phyloP scores from a whole-genome alignment of 78 protist species.

The Dictyostelium brefeldianum region DNA sequence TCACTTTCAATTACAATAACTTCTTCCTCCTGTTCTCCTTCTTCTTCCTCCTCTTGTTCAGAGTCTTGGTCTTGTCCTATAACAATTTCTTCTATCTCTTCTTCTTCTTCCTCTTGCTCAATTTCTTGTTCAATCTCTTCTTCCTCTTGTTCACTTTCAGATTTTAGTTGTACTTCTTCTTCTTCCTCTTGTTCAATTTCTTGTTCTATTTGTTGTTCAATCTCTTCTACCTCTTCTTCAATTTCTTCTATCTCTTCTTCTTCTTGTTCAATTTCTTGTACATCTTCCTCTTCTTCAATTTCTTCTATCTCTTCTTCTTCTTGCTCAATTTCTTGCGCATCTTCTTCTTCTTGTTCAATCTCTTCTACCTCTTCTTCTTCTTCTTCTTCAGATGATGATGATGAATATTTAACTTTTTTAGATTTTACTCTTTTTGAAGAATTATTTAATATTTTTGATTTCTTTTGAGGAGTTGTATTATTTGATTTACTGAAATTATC shows the following conservation, averaged over 20 bases:
- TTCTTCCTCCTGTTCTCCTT: not conserved
- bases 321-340: not conserved
- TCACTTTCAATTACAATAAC: no score
- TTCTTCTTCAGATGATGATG: not conserved
- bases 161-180: not conserved
- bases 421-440: not conserved
- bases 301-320: not conserved
- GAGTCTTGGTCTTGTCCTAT: not conserved
- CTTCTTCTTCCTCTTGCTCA: not conserved
- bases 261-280: not conserved
- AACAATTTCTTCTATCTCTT: not conserved
- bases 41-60: not conserved
- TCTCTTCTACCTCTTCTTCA: not conserved
- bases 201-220: not conserved
- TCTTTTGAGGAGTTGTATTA: not conserved
- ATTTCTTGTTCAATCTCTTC: not conserved
- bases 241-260: not conserved
- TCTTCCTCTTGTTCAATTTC: not conserved
- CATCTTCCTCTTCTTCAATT: not conserved
- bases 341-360: not conserved
- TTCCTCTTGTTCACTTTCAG: not conserved
- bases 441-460: not conserved
- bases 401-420: not conserved
- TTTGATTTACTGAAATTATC: not conserved
- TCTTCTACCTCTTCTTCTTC: not conserved